phyloP scores from a whole-genome alignment of 148 eudicot genomes.

The Cornus suecica region DNA sequence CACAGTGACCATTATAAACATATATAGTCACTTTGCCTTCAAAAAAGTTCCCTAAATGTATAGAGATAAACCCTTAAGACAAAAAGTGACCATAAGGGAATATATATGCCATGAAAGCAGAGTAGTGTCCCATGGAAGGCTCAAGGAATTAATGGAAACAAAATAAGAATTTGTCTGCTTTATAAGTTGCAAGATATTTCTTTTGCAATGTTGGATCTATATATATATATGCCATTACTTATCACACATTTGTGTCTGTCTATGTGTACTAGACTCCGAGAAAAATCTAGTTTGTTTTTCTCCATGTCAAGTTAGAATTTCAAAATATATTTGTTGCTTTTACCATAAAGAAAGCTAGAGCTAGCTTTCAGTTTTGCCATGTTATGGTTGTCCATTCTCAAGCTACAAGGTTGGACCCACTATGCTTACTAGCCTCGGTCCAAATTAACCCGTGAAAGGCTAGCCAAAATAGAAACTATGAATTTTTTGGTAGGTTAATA shows the following conservation, averaged over 20 bases:
- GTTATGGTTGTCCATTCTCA: background rate
- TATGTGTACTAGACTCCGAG: background rate
- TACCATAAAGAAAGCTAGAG: background rate
- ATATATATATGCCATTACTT: background rate
- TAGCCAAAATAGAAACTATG: too few relatives aligned
- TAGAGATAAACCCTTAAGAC: too few relatives aligned
- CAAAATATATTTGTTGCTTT: too few relatives aligned
- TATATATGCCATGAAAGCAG: too few relatives aligned
- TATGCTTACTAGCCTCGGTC: background rate
- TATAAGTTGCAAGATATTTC: constrained; percentile 14
- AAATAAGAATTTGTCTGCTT: constrained; percentile 15
- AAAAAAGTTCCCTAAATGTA: too few relatives aligned
- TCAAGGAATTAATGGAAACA: constrained; percentile 18
- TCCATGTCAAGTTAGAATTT: background rate
- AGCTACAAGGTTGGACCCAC: background rate
- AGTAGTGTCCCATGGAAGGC: background rate
- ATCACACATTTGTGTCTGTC: background rate
- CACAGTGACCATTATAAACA: too few relatives aligned
- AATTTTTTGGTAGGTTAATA: too few relatives aligned
- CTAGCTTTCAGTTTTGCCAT: too few relatives aligned
- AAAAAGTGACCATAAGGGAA: too few relatives aligned
- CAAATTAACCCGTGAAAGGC: background rate
- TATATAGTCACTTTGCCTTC: too few relatives aligned
- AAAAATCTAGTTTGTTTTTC: background rate
- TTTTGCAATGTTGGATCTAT: background rate